A percentile compares a stretch with the other conserved stretches of the same genome.
Evolutionary conservation across 352 stramenopile species (phyloP).

Genomic region (Globisporangium nunn): DNA sequence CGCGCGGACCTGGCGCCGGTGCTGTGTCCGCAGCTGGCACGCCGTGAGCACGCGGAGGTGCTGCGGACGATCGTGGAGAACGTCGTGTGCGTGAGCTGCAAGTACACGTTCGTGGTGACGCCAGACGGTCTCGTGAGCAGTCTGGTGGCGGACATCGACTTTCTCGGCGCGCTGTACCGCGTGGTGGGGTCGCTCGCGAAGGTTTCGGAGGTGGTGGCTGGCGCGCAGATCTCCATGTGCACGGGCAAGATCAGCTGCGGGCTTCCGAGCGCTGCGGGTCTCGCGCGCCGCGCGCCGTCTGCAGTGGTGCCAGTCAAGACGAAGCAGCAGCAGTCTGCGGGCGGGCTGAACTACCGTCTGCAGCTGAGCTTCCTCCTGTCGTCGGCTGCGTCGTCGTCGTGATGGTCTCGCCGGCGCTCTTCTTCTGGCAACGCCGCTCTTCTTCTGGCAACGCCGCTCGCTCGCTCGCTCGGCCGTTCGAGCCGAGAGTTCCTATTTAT

Average conservation of each 20-base stretch:
- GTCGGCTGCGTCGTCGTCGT: not conserved
- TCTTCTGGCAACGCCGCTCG: too few species aligned
- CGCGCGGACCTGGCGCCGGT: conserved; percentile 6
- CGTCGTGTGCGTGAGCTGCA: conserved; percentile 9
- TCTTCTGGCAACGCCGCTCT: too few species aligned
- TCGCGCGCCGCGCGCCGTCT: not conserved
- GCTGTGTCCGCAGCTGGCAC: conserved; percentile 9
- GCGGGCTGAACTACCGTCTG: not conserved
- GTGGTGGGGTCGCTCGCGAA: conserved; percentile 9
- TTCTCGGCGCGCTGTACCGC: conserved; percentile 9
- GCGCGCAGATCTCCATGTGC: conserved; percentile 11
- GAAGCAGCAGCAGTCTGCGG: not conserved
- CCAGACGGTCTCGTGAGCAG: conserved; percentile 9
- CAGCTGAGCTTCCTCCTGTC: not conserved
- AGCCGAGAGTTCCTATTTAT: too few species aligned
- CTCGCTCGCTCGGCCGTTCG: too few species aligned
- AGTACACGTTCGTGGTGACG: conserved; percentile 13
- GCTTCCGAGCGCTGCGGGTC: not conserved
- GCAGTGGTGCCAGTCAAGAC: not conserved
- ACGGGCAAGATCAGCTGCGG: conserved; percentile 8
- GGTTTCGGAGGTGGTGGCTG: conserved; percentile 7
- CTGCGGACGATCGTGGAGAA: conserved; percentile 9
- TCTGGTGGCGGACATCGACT: conserved; percentile 7
- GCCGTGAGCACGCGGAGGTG: conserved; percentile 6
- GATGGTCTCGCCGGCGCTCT: too few species aligned